phyloP scores from a whole-genome alignment of 306 rosid genomes.

The Glycyrrhiza uralensis region DNA sequence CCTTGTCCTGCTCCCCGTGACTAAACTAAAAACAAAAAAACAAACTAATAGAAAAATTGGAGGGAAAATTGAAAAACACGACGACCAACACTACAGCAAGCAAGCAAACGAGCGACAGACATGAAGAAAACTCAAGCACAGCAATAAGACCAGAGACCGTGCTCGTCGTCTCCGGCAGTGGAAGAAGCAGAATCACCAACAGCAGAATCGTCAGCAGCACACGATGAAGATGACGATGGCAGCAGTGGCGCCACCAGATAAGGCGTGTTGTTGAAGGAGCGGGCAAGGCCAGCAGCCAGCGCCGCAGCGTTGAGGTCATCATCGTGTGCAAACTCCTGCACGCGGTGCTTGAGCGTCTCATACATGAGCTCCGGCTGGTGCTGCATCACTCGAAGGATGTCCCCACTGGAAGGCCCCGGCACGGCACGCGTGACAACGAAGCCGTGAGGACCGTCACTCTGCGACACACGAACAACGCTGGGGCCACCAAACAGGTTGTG shows the following conservation, averaged over 20 bases:
- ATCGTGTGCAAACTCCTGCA: conserved; percentile 39
- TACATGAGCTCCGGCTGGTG: conserved; percentile 94
- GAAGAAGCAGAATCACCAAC: too few relatives aligned
- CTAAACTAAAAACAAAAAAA: conserved; percentile 11
- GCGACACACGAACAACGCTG: conserved; percentile 75
- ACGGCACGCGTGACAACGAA: conserved; percentile 74
- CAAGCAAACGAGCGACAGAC: background rate
- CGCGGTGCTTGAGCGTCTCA: conserved; percentile 81
- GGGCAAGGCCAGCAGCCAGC: conserved; percentile 50
- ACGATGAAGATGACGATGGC: too few relatives aligned
- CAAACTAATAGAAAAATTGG: background rate
- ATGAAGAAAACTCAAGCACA: conserved; percentile 39
- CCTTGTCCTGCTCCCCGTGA: conserved; percentile 16
- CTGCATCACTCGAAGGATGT: conserved; percentile 91
- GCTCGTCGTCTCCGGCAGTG: conserved; percentile 53
- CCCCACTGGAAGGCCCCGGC: conserved; percentile 71
- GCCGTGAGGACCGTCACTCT: conserved; percentile 84
- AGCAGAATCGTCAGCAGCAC: conserved; percentile 25
- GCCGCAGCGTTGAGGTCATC: conserved; percentile 30
- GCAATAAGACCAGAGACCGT: conserved; percentile 56
- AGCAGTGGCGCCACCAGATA: conserved; percentile 41
- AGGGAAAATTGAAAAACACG: background rate
- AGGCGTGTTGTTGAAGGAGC: conserved; percentile 74
- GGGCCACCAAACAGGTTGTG: conserved; percentile 92
- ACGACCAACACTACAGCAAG: conserved; percentile 21